phyloP scores from a whole-genome alignment of 78 protist species.

The Creolimax fragrantissima region DNA sequence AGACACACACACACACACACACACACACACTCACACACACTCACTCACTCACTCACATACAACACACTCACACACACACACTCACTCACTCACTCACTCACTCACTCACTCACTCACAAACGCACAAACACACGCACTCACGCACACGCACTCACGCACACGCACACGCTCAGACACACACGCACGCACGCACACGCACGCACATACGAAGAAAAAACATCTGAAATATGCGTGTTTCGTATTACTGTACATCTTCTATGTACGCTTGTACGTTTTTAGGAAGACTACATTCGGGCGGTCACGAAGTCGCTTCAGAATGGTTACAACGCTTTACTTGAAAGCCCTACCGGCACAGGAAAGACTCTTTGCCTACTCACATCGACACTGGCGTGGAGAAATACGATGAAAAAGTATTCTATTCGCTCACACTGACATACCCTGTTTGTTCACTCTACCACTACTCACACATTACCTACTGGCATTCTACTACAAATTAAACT shows the following conservation, averaged over 20 bases:
- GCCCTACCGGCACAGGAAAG: constrained; percentile 95
- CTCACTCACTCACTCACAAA: neutral
- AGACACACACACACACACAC: neutral
- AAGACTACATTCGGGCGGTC: constrained; percentile 24
- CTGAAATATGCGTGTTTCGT: too few species aligned
- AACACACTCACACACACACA: neutral
- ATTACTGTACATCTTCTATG: neutral
- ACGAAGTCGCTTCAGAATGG: constrained; percentile 3
- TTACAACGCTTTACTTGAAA: constrained; percentile 72
- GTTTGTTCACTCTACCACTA: too few species aligned
- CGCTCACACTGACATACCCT: too few species aligned
- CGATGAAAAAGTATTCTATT: neutral
- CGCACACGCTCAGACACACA: too few species aligned
- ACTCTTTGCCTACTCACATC: constrained; percentile 88
- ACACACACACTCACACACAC: neutral
- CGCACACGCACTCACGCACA: too few species aligned
- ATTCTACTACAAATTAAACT: too few species aligned
- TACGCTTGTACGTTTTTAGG: constrained; percentile 2
- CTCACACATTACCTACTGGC: too few species aligned
- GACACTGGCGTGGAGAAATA: constrained; percentile 69
- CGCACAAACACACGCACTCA: neutral
- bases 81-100: neutral
- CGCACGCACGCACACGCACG: neutral
- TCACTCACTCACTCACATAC: neutral
- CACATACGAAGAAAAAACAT: neutral